Conservation (phyloP, 306 rosid genomes). For the Quercus agrifolia region DNA sequence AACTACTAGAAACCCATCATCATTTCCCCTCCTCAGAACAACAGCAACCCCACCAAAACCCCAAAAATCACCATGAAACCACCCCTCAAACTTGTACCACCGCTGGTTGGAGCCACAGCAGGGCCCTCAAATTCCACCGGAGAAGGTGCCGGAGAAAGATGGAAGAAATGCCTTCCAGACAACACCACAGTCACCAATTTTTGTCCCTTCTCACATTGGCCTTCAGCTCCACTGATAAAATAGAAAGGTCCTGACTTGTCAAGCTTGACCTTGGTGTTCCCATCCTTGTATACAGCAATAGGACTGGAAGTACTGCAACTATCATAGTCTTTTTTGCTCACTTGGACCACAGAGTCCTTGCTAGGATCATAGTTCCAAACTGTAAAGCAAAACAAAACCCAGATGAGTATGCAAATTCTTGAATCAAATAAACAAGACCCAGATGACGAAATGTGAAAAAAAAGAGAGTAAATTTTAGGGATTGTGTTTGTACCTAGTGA, state of each 20-base stretch:
- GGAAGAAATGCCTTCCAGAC: background rate
- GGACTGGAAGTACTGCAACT: constrained; percentile 11
- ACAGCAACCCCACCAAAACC: background rate
- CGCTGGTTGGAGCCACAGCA: background rate
- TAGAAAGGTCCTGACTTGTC: constrained; percentile 10
- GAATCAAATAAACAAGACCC: background rate
- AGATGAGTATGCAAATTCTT: background rate
- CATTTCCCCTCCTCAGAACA: background rate
- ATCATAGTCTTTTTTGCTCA: constrained; percentile 21
- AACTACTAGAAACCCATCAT: background rate
- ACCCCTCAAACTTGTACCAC: background rate
- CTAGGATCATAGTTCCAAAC: background rate
- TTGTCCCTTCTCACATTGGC: constrained; percentile 27
- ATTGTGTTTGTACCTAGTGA: background rate
- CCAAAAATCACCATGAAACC: background rate
- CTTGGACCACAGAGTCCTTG: constrained; percentile 11
- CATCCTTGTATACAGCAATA: constrained; percentile 9
- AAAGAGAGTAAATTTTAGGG: constrained; percentile 8
- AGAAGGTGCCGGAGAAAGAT: background rate
- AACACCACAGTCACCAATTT: constrained; percentile 17
- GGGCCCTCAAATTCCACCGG: background rate
- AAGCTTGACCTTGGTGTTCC: constrained; percentile 17
- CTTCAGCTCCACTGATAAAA: constrained; percentile 34
- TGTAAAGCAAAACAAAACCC: background rate
- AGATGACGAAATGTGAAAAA: background rate